Conservation (phyloP, 306 rosid genomes). For the Corylus heterophylla region DNA sequence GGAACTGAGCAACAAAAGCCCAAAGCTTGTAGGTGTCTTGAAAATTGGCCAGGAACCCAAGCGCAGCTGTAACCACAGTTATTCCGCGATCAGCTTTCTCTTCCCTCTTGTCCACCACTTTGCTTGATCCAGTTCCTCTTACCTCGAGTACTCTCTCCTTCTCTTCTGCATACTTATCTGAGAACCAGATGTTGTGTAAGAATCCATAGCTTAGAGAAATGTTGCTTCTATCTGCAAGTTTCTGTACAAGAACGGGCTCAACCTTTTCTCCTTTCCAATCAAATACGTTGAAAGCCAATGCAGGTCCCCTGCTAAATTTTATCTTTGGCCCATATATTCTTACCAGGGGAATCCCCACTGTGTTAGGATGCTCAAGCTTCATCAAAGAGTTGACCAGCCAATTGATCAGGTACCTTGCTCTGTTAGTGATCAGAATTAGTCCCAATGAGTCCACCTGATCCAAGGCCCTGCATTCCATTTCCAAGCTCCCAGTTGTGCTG, state of each 20-base stretch:
- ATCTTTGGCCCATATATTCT: conserved; percentile 85
- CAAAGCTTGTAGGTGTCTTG: conserved; percentile 80
- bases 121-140: conserved; percentile 38
- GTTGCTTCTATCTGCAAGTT: conserved; percentile 82
- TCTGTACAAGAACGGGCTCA: conserved; percentile 87
- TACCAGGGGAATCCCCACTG: conserved; percentile 56
- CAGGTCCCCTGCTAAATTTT: conserved; percentile 82
- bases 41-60: conserved; percentile 77
- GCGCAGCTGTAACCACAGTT: conserved; percentile 82
- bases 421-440: conserved; percentile 41
- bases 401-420: conserved; percentile 80
- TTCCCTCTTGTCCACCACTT: conserved; percentile 36
- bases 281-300: conserved; percentile 82
- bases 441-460: conserved; percentile 85
- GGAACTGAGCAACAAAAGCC: conserved; percentile 84
- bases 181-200: conserved; percentile 66
- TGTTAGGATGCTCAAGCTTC: conserved; percentile 87
- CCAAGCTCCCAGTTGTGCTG: conserved; percentile 29
- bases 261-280: conserved; percentile 95
- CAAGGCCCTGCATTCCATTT: conserved; percentile 60
- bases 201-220: conserved; percentile 80
- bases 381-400: conserved; percentile 80
- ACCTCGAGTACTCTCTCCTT: conserved; percentile 55
- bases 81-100: conserved; percentile 52
- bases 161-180: conserved; percentile 70